Percentiles rank a stretch among this genome's conserved stretches.
These are phyloP conservation scores for Hura crepitans DNA, from an alignment of 441 rosid genomes.

Conservation along the genomic window DNA sequence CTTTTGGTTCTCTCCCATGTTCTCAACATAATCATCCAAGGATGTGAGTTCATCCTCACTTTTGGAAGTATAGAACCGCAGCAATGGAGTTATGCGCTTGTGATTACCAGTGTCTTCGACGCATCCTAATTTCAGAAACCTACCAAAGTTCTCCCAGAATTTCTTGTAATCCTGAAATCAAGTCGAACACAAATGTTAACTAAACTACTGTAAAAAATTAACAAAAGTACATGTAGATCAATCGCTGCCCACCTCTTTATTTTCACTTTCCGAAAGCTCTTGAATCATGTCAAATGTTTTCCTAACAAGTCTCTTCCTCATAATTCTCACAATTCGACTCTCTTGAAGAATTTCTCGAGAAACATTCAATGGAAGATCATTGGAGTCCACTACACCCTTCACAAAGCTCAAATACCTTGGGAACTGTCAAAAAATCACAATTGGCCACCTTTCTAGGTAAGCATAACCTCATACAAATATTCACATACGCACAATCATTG, in stretches of 20 bases:
- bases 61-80: slow-evolving; percentile 77
- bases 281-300: slow-evolving; percentile 96
- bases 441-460: not conserved
- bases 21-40: slow-evolving; percentile 82
- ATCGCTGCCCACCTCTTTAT: slow-evolving; percentile 63
- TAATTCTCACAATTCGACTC: slow-evolving; percentile 90
- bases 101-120: slow-evolving; percentile 93
- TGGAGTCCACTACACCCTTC: slow-evolving; percentile 91
- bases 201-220: not conserved
- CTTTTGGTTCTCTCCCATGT: slow-evolving; percentile 92
- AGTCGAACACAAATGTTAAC: slow-evolving; percentile 1
- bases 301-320: slow-evolving; percentile 96
- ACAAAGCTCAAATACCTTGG: slow-evolving; percentile 96
- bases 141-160: slow-evolving; percentile 96
- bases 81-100: slow-evolving; percentile 79
- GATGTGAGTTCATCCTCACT: slow-evolving; percentile 77
- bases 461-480: not conserved
- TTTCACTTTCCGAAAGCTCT: slow-evolving; percentile 77
- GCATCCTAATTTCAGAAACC: slow-evolving; percentile 85
- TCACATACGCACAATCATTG: not conserved
- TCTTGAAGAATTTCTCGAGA: slow-evolving; percentile 98
- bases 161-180: slow-evolving; percentile 84
- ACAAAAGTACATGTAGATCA: not conserved
- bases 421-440: slow-evolving; percentile 46
- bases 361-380: slow-evolving; percentile 95